A percentile compares a stretch with the other conserved stretches of the same genome.
phyloP scores from a whole-genome alignment of 1,284 basidiomycete genomes.

The Naganishia sp. region DNA sequence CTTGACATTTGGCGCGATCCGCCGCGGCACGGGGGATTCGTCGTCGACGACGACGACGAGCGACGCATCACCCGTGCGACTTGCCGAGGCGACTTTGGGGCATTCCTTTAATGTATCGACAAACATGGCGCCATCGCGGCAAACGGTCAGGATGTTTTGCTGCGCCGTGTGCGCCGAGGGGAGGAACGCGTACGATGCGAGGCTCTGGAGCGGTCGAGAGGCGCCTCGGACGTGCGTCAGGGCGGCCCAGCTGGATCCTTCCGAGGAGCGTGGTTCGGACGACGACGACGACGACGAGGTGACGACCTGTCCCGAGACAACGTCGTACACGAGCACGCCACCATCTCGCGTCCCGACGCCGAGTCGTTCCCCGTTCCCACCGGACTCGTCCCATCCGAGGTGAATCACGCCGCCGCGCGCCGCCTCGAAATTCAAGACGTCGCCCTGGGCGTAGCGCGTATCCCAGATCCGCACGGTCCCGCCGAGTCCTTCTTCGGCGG shows the following conservation, averaged over 20 bases:
- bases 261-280: background rate
- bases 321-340: conserved; percentile 48
- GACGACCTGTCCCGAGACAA: conserved; percentile 39
- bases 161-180: background rate
- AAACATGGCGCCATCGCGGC: conserved; percentile 23
- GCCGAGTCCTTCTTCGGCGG: conserved; percentile 41
- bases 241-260: conserved; percentile 8
- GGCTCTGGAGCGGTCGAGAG: conserved; percentile 5
- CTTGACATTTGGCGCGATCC: conserved; percentile 1
- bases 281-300: conserved; percentile 1
- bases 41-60: background rate
- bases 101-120: conserved; percentile 10
- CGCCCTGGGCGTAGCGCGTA: conserved; percentile 38
- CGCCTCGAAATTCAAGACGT: conserved; percentile 38
- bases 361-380: conserved; percentile 34
- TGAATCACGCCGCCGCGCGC: conserved; percentile 18
- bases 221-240: conserved; percentile 21
- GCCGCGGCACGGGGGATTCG: background rate
- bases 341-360: conserved; percentile 49
- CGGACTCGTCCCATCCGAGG: conserved; percentile 25
- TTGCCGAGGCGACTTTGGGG: background rate
- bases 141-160: conserved; percentile 15
- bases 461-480: conserved; percentile 51
- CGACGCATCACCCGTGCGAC: conserved; percentile 1
- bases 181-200: conserved; percentile 16